phyloP scores from a whole-genome alignment of 495 filamentous ascomycete genomes.

The Podospora fimiseda region DNA sequence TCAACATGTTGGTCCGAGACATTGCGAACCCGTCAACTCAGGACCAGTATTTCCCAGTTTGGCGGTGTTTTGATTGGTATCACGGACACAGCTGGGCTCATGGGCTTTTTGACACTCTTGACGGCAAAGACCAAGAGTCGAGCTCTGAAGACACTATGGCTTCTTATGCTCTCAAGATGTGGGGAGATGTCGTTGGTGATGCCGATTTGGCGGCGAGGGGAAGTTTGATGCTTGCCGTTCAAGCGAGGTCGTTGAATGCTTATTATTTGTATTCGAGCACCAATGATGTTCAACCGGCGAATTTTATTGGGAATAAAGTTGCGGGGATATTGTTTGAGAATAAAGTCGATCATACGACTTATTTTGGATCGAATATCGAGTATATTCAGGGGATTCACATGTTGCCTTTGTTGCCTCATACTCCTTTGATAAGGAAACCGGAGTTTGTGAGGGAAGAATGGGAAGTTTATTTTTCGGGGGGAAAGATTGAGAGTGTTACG shows the following conservation, averaged over 20 bases:
- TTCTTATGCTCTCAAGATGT: slow-evolving; percentile 88
- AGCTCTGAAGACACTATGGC: slow-evolving; percentile 87
- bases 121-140: slow-evolving; percentile 91
- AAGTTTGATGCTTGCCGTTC: slow-evolving; percentile 75
- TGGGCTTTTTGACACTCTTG: slow-evolving; percentile 82
- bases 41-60: slow-evolving; percentile 79
- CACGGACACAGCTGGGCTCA: slow-evolving; percentile 96
- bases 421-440: slow-evolving; percentile 57
- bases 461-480: slow-evolving; percentile 64
- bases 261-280: slow-evolving; percentile 72
- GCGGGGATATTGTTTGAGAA: slow-evolving; percentile 96
- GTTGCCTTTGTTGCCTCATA: slow-evolving; percentile 75
- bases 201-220: slow-evolving; percentile 62
- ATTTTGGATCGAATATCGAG: slow-evolving; percentile 76
- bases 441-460: slow-evolving; percentile 81
- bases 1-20: slow-evolving; percentile 74
- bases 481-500: slow-evolving; percentile 50
- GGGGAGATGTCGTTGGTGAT: slow-evolving; percentile 73
- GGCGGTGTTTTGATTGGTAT: slow-evolving; percentile 87
- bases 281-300: slow-evolving; percentile 69
- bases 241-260: slow-evolving; percentile 59
- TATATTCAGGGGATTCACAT: slow-evolving; percentile 96
- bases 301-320: slow-evolving; percentile 79
- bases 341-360: slow-evolving; percentile 92
- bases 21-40: slow-evolving; percentile 64